Conservation (phyloP, 2,329 filamentous ascomycete genomes). For the Talaromyces sp. region DNA sequence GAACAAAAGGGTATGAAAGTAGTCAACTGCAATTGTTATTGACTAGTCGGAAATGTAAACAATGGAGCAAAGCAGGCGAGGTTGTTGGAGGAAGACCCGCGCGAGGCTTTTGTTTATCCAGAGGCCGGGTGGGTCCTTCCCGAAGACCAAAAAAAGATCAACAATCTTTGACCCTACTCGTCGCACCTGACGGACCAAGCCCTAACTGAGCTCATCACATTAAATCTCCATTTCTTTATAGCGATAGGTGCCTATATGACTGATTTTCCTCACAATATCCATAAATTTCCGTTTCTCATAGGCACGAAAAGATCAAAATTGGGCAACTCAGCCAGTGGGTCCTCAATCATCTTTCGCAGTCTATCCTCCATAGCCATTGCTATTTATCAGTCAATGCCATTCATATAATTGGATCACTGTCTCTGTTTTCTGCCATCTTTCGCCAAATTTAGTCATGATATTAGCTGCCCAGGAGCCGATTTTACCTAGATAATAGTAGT, state of each 20-base stretch:
- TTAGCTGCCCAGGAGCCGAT: background rate
- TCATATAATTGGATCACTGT: background rate
- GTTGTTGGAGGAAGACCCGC: background rate
- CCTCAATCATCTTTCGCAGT: background rate
- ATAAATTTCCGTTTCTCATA: background rate
- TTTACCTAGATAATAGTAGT: background rate
- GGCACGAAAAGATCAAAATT: background rate
- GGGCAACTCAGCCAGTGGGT: background rate
- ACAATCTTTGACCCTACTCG: background rate
- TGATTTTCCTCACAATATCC: background rate
- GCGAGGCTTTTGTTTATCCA: slow-evolving; percentile 14
- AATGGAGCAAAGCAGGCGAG: background rate
- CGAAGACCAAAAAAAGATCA: slow-evolving; percentile 1
- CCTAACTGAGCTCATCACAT: background rate
- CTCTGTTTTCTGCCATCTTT: background rate
- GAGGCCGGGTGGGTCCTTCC: slow-evolving; percentile 8
- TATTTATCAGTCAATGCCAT: background rate
- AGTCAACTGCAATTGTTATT: background rate
- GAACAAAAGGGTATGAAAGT: no score
- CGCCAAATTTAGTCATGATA: background rate
- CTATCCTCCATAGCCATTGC: background rate
- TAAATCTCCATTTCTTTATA: background rate
- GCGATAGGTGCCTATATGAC: background rate
- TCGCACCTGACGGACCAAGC: background rate
- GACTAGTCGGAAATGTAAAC: background rate